Percentiles rank a stretch among this genome's conserved stretches.
Evolutionary conservation across 2,329 filamentous ascomycete genomes (phyloP).

Genomic region (Cryphonectria naterciae): DNA sequence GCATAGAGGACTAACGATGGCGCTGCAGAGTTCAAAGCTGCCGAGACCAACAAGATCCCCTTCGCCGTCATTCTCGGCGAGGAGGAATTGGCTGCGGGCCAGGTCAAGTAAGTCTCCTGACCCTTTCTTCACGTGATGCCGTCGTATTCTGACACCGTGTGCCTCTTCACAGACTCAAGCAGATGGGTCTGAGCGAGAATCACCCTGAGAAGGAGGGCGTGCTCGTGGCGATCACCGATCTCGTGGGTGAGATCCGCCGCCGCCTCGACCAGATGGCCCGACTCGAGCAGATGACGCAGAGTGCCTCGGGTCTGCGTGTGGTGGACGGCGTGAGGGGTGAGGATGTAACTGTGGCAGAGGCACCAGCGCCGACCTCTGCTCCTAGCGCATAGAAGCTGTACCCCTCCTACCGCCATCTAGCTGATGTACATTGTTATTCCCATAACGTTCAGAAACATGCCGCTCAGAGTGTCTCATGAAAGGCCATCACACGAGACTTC

Average conservation of each 20-base stretch:
- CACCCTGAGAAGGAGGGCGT: constrained; percentile 92
- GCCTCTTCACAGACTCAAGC: constrained; percentile 48
- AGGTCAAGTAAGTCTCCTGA: constrained; percentile 55
- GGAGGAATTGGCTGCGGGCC: constrained; percentile 80
- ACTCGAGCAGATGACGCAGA: constrained; percentile 48
- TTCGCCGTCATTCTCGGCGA: constrained; percentile 90
- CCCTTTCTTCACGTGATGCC: background rate
- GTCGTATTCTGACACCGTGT: background rate
- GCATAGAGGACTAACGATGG: background rate
- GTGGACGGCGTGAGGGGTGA: constrained; percentile 52
- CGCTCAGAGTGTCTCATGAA: background rate
- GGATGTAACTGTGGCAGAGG: constrained; percentile 37
- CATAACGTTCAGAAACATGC: background rate
- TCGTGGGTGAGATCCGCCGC: constrained; percentile 63
- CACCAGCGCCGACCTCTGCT: constrained; percentile 26
- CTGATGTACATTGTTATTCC: background rate
- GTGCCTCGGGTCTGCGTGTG: constrained; percentile 51
- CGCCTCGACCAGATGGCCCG: constrained; percentile 47
- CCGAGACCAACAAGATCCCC: constrained; percentile 78
- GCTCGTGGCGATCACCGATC: constrained; percentile 65
- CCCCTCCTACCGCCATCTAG: background rate
- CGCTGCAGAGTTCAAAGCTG: constrained; percentile 79
- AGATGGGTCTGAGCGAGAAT: constrained; percentile 72
- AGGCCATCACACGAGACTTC: background rate
- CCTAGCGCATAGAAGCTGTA: constrained; percentile 6